Conservation (phyloP, 1,284 basidiomycete species). For the Ganoderma sp. region DNA sequence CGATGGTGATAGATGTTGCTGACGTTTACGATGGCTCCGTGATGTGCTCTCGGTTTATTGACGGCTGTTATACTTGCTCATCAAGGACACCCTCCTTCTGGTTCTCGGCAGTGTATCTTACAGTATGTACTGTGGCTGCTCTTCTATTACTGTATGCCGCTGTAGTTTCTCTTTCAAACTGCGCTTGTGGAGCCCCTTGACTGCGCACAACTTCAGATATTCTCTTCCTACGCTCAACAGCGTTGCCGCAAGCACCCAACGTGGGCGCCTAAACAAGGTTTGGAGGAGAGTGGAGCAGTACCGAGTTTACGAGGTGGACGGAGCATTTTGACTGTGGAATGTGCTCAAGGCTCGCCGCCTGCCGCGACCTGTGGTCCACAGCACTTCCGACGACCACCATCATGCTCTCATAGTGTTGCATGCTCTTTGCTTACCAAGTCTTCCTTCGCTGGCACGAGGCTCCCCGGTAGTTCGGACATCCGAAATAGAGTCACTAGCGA, state of each 20-base stretch:
- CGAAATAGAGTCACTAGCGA: neutral
- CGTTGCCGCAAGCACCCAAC: neutral
- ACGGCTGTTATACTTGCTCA: neutral
- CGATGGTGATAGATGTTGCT: neutral
- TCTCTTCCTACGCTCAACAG: neutral
- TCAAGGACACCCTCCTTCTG: neutral
- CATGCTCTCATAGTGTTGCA: conserved; percentile 4
- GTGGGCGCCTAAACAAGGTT: neutral
- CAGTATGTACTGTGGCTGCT: neutral
- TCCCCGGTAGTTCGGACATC: neutral
- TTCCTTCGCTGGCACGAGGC: neutral
- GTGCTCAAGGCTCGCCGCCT: neutral
- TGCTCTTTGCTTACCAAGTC: too few relatives aligned
- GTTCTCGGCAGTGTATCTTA: neutral
- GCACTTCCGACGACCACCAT: neutral
- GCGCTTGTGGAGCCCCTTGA: too few relatives aligned
- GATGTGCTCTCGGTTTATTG: neutral
- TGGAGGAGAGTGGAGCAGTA: neutral
- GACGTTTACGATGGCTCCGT: neutral
- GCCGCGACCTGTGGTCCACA: neutral
- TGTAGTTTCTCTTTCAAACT: too few relatives aligned
- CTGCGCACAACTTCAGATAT: too few relatives aligned
- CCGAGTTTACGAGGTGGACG: neutral
- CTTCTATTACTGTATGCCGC: neutral
- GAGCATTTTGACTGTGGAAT: neutral